phyloP scores from a whole-genome alignment of 148 eudicot species.

The Silene conica region DNA sequence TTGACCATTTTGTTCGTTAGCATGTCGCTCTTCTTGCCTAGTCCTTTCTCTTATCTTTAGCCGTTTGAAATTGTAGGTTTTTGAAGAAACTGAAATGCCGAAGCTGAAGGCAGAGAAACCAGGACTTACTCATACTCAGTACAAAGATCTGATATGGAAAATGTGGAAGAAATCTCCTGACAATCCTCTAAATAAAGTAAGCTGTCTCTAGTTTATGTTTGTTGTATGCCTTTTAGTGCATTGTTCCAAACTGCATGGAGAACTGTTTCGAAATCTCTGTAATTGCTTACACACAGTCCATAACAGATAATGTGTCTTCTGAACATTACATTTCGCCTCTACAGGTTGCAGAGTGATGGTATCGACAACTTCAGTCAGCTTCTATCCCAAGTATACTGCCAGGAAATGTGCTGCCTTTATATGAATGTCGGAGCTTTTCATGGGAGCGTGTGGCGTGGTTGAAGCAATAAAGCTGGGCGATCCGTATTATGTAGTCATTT shows the following conservation, averaged over 20 bases:
- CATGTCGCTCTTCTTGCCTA: neutral
- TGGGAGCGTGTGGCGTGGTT: neutral
- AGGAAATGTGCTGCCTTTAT: neutral
- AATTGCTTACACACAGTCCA: neutral
- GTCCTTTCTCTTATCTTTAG: neutral
- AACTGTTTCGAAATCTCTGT: neutral
- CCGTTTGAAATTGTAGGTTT: conserved; percentile 44
- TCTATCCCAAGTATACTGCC: neutral
- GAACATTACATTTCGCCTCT: neutral
- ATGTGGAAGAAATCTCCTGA: conserved; percentile 98
- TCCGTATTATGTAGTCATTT: neutral
- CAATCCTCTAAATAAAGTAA: conserved; percentile 90
- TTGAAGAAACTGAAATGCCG: conserved; percentile 95
- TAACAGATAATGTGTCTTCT: conserved; percentile 1
- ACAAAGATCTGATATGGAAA: conserved; percentile 96
- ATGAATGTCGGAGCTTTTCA: neutral
- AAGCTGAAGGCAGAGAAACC: conserved; percentile 89
- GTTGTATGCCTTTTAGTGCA: neutral
- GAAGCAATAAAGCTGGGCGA: neutral
- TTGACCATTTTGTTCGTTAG: neutral
- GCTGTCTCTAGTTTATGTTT: neutral
- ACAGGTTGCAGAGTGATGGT: conserved; percentile 22
- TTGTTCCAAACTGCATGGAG: neutral
- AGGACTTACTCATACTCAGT: conserved; percentile 93
- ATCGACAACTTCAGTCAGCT: neutral